Conservation (phyloP, 805 yeast species). For the Ogataea nakhonphanomensis region DNA sequence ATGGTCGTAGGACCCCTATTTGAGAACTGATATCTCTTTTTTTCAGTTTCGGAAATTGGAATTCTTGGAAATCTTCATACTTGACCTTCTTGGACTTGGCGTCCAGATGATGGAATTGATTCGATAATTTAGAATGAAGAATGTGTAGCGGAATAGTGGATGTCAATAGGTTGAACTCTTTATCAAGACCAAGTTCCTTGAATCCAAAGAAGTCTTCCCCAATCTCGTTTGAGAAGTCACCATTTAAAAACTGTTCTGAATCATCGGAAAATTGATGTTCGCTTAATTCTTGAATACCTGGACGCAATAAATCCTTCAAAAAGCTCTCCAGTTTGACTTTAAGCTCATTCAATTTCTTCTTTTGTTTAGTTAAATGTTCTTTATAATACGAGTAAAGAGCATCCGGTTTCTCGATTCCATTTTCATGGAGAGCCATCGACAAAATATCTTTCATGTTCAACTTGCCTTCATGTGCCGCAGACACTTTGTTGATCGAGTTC, state of each 20-base stretch:
- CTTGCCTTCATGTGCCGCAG: slow-evolving; percentile 23
- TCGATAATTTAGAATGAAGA: slow-evolving; percentile 70
- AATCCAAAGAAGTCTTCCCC: slow-evolving; percentile 99
- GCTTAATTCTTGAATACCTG: slow-evolving; percentile 63
- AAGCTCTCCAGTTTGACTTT: slow-evolving; percentile 63
- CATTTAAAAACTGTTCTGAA: slow-evolving; percentile 90
- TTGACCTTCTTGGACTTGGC: slow-evolving; percentile 47
- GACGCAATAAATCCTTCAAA: slow-evolving; percentile 78
- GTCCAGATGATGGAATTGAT: slow-evolving; percentile 46
- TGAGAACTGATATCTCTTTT: slow-evolving; percentile 50
- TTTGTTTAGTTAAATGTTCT: slow-evolving; percentile 68
- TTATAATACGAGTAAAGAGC: slow-evolving; percentile 69
- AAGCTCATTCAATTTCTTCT: slow-evolving; percentile 65
- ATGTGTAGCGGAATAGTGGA: slow-evolving; percentile 87
- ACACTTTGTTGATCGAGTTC: slow-evolving; percentile 41
- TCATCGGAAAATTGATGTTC: slow-evolving; percentile 84
- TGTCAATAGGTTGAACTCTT: slow-evolving; percentile 81
- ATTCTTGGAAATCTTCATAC: slow-evolving; percentile 62
- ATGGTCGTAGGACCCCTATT: slow-evolving; percentile 57
- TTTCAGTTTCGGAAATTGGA: slow-evolving; percentile 49
- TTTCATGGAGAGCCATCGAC: slow-evolving; percentile 66
- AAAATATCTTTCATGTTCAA: slow-evolving; percentile 43
- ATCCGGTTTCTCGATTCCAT: slow-evolving; percentile 81
- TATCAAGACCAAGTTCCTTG: slow-evolving; percentile 87
- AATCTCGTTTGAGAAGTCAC: slow-evolving; percentile 88